A percentile compares a stretch with the other conserved stretches of the same genome.
Conservation (phyloP, 352 stramenopile genomes). For the Phytopythium mirpurense region DNA sequence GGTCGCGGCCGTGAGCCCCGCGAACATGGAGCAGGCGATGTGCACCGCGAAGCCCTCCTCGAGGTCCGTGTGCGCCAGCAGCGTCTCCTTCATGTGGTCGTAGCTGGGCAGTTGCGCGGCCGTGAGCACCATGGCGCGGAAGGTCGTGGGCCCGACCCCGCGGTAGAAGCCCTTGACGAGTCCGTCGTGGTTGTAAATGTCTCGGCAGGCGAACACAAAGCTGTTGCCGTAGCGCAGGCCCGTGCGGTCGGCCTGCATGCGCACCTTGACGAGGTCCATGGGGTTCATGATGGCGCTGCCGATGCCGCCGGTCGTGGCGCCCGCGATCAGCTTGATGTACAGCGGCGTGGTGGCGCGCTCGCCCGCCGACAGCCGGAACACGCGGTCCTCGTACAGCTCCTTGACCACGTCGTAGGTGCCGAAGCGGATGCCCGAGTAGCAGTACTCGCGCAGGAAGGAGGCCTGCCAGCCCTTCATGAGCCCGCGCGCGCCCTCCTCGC, state of each 20-base stretch:
- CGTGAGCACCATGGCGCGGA: slow-evolving; percentile 62
- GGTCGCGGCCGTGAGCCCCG: slow-evolving; percentile 57
- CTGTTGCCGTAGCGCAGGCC: slow-evolving; percentile 48
- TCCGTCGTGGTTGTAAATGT: slow-evolving; percentile 57
- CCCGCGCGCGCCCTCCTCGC: slow-evolving; percentile 45
- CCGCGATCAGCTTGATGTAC: slow-evolving; percentile 57
- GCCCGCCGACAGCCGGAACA: slow-evolving; percentile 30
- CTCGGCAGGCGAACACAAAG: slow-evolving; percentile 41
- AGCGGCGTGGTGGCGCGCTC: slow-evolving; percentile 35
- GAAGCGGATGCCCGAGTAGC: slow-evolving; percentile 70
- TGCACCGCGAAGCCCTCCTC: slow-evolving; percentile 52
- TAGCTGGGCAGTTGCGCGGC: slow-evolving; percentile 67
- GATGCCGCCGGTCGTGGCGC: slow-evolving; percentile 46
- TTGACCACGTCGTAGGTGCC: slow-evolving; percentile 73
- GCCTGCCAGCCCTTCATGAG: slow-evolving; percentile 54
- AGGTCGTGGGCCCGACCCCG: slow-evolving; percentile 51
- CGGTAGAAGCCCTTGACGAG: slow-evolving; percentile 56
- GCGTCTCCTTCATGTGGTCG: slow-evolving; percentile 61
- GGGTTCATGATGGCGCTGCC: slow-evolving; percentile 63
- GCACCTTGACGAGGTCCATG: slow-evolving; percentile 70
- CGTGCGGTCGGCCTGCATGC: slow-evolving; percentile 63
- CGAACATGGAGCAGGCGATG: slow-evolving; percentile 60
- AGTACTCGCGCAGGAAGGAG: slow-evolving; percentile 50
- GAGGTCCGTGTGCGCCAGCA: slow-evolving; percentile 34
- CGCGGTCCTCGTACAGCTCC: slow-evolving; percentile 46